Evolutionary conservation across 768 basidiomycete genomes (phyloP), one percentile per base, ranked within the genome.

Genomic region (Lepiota venenata): DNA sequence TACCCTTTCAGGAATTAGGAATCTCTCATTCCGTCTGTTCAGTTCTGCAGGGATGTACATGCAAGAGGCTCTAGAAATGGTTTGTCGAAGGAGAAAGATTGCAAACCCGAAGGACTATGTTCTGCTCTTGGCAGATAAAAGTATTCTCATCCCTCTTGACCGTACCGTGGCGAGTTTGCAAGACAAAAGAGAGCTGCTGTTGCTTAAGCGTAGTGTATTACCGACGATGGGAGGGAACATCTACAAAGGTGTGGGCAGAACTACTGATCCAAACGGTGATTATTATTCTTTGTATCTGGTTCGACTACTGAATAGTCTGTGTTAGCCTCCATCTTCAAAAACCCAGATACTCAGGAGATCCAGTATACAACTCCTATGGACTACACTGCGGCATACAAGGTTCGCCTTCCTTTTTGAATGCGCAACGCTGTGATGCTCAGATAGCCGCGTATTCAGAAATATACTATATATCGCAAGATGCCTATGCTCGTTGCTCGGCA

Each of bases 131-230:
- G 75, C 77, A 1, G 81, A 84, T 52, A 77, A 74, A 70, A 86
- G 84, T 54, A 85, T 96, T 38, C 70, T 93, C 51, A 85, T 93
- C 29, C 95, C 95, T 22, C 79, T 98, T 25, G 97, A 98, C 67
- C 81, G 95, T 16, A 98, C 97, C 0, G 96, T 98, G n/a, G 93
- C 92, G 35, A 93, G 91, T 71, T 72, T 98, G 63, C 88, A 92
- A 66, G 94, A 93, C 4, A 90, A 88, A 63, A 78, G 83, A 11
- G 90, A 95, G 60, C 75, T 98, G 15, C 79, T 87, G 10, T 76
- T 98, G 11, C 85, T 94, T 52, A 88, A 88, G 69, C 76, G 83
- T 61, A 85, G 80, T 54, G 88, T 86, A 80, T 74, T 96, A 2
- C 83, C 83, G 10, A 77, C 81, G 44, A 78, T 91, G 63, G 87